Evolutionary conservation across 2,329 filamentous ascomycete species (phyloP), one percentile per base, ranked within the genome.

Genomic region (Curvularia spicifera): DNA sequence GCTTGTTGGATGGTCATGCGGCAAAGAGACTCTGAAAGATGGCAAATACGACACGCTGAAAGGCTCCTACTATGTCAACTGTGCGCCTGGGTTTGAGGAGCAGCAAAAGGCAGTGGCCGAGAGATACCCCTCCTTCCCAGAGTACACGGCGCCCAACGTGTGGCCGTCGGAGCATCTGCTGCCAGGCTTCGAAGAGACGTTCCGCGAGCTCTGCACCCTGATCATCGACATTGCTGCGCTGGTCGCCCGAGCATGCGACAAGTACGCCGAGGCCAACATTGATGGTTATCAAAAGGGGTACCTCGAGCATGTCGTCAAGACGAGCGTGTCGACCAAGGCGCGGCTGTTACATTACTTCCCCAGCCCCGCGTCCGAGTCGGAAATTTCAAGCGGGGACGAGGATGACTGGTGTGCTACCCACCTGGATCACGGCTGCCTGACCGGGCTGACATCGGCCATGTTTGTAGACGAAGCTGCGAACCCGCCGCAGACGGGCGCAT

Each of bases 361-460:
- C 9, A 69, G 71, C 10, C 73, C 75, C 24, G 57, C 68, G 39
- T 52, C 71, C 7, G 57, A 59, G 51, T 58, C 65, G 53, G 52
- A 66, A 29, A 44, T 57, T 3, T 45, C 57, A 2, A 60, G 57
- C 12, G 72, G 79, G 78, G 78, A 79, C n/a, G 89, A 92, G 60
- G 93, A 97, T 76, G 91, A 96, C 78, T 99, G 95, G 95, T 99
- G 94, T 76, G 91, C 93, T 8, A 92, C 90, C 1, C 91, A 95
- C 75, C 82, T 95, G 56, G 94, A 98, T 76, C 93, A 97, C 70
- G 93, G 95, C 43, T 98, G 94, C 74, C 83, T 99, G 31, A 99
- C 95, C 0, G 94, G 93, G 13, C 83, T 99, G 33, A 99, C 95
- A 0, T 94, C 90, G 2, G 93, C 94, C 66, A 97, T 98, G 93